Percentiles rank a stretch among this genome's conserved stretches.
Evolutionary conservation across 169 alveolate species (phyloP).

Genomic region (Cryptosporidium bovis): DNA sequence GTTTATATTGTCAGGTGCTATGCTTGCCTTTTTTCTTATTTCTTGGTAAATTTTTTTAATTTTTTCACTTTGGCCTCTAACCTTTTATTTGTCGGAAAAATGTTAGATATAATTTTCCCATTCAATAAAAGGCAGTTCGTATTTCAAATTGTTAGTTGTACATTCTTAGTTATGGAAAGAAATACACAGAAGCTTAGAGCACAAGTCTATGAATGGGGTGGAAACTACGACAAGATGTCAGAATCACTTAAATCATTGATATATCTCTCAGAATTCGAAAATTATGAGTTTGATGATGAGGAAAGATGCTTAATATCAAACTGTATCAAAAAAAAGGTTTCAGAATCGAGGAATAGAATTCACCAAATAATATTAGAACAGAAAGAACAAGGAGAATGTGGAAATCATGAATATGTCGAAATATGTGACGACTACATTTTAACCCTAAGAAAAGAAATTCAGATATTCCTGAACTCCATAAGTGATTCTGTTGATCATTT

Average conservation of each 20-base stretch:
- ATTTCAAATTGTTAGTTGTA: neutral
- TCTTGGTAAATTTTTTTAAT: neutral
- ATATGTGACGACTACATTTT: slow-evolving; percentile 34
- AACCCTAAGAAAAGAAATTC: slow-evolving; percentile 28
- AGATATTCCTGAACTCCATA: slow-evolving; percentile 15
- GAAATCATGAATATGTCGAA: slow-evolving; percentile 3
- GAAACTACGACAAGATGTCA: slow-evolving; percentile 41
- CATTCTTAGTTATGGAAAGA: slow-evolving; percentile 21
- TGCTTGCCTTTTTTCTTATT: neutral
- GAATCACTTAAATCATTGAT: slow-evolving; percentile 45
- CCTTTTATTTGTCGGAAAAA: neutral
- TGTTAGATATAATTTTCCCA: neutral
- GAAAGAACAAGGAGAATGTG: neutral
- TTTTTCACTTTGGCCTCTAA: neutral
- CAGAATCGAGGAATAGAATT: slow-evolving; percentile 23
- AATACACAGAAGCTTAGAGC: slow-evolving; percentile 3
- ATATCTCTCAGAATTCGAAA: slow-evolving; percentile 67
- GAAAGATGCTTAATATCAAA: neutral
- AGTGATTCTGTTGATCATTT: slow-evolving; percentile 13
- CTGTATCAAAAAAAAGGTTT: slow-evolving; percentile 25
- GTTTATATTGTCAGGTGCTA: neutral
- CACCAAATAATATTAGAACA: slow-evolving; percentile 24
- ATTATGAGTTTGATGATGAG: slow-evolving; percentile 50
- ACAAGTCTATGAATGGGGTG: slow-evolving; percentile 63
- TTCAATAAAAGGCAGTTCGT: neutral